Percentiles rank a stretch among this genome's conserved stretches.
Conservation (phyloP, 129 eudicot species). For the Lactuca saligna region DNA sequence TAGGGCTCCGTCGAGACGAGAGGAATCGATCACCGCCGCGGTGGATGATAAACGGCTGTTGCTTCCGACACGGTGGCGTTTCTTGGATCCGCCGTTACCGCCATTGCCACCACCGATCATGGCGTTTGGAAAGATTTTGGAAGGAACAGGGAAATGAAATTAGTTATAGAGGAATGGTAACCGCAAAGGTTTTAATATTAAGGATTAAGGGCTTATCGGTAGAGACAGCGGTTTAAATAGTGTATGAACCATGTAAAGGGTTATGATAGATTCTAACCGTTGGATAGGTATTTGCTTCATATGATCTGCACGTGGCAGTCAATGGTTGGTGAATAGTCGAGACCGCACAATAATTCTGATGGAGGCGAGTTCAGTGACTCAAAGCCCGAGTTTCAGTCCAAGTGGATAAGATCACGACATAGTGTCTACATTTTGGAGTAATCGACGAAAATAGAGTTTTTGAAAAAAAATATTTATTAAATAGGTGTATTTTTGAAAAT, state of each 20-base stretch:
- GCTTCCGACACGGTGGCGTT: conserved; percentile 54
- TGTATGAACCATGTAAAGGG: neutral
- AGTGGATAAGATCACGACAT: conserved; percentile 4
- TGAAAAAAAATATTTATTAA: no score
- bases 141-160: conserved; percentile 12
- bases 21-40: conserved; percentile 23
- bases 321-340: neutral
- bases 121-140: conserved; percentile 7
- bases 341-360: conserved; percentile 8
- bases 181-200: neutral
- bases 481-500: no score
- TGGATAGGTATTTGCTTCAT: neutral
- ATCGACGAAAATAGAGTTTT: no score
- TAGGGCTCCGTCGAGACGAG: conserved; percentile 38
- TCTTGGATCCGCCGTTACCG: conserved; percentile 38
- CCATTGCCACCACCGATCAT: conserved; percentile 29
- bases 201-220: neutral
- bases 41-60: conserved; percentile 49
- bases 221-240: conserved; percentile 21
- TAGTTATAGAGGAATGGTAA: neutral
- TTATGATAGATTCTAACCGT: neutral
- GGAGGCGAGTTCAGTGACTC: neutral
- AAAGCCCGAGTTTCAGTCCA: neutral
- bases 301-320: conserved; percentile 3
- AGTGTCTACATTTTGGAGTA: no score